Conservation (phyloP, 208 protist species). For the Trypanosoma congolense region DNA sequence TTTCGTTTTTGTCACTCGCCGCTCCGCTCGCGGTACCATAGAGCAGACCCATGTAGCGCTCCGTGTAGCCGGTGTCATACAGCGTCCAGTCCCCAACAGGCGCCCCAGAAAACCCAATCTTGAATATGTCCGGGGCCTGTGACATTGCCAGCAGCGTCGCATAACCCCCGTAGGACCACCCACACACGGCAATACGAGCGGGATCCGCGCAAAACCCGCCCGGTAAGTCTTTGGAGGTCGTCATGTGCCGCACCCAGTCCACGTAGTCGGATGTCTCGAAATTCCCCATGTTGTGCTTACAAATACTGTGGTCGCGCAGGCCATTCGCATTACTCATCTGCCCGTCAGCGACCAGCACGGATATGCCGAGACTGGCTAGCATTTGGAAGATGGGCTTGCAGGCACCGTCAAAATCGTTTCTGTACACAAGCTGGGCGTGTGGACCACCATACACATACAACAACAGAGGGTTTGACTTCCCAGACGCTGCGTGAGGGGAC, state of each 20-base stretch:
- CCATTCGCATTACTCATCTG: conserved; percentile 84
- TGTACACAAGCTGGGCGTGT: conserved; percentile 79
- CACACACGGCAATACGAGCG: conserved; percentile 72
- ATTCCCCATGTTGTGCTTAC: conserved; percentile 79
- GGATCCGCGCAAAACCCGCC: conserved; percentile 50
- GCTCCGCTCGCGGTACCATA: conserved; percentile 28
- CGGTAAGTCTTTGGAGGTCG: conserved; percentile 18
- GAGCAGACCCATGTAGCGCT: conserved; percentile 81
- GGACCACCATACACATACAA: conserved; percentile 86
- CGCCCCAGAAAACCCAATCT: conserved; percentile 76
- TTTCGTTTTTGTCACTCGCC: background rate
- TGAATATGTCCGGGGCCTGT: conserved; percentile 72
- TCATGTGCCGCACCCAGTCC: conserved; percentile 51
- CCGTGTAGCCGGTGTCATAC: conserved; percentile 90
- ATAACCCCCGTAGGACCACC: conserved; percentile 90
- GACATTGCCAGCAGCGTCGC: conserved; percentile 81
- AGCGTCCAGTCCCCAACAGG: conserved; percentile 83
- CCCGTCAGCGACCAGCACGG: conserved; percentile 78
- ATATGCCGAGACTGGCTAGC: conserved; percentile 64
- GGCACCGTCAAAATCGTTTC: conserved; percentile 45
- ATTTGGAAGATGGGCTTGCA: conserved; percentile 54
- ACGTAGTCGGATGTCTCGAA: conserved; percentile 86
- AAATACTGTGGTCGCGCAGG: conserved; percentile 65
- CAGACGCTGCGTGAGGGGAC: conserved; percentile 22
- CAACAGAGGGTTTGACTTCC: conserved; percentile 40